Conservation (phyloP, 2,329 filamentous ascomycete species). For the Balansia obtecta region DNA sequence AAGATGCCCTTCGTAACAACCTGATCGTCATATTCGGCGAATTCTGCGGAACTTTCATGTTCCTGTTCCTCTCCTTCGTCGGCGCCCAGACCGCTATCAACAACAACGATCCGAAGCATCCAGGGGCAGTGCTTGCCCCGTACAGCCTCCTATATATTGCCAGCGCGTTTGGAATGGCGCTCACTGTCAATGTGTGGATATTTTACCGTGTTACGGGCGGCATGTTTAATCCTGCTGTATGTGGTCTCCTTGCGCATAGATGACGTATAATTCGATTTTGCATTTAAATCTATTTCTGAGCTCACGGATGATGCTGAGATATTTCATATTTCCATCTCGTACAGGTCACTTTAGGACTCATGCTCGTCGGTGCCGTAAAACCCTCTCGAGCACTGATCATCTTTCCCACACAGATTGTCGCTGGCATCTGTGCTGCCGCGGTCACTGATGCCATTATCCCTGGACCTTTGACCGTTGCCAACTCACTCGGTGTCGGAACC, state of each 20-base stretch:
- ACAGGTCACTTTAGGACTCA: constrained; percentile 44
- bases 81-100: constrained; percentile 26
- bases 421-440: constrained; percentile 44
- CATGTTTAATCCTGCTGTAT: constrained; percentile 38
- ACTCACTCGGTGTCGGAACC: constrained; percentile 38
- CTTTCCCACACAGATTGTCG: constrained; percentile 44
- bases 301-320: background rate
- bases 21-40: constrained; percentile 33
- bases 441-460: constrained; percentile 47
- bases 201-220: constrained; percentile 39
- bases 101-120: constrained; percentile 16
- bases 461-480: constrained; percentile 40
- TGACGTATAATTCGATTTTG: background rate
- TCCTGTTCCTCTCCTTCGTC: constrained; percentile 32
- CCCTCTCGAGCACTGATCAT: constrained; percentile 38
- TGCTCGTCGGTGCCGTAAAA: constrained; percentile 44
- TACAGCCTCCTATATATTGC: constrained; percentile 35
- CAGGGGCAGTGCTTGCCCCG: constrained; percentile 17
- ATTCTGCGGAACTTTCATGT: constrained; percentile 41
- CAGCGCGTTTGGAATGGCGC: constrained; percentile 34
- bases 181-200: constrained; percentile 40
- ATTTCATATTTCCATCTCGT: background rate
- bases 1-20: constrained; percentile 17
- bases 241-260: background rate
- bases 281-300: background rate